Evolutionary conservation across 305 asterid species (phyloP).

Genomic region (Rubia tinctorum): DNA sequence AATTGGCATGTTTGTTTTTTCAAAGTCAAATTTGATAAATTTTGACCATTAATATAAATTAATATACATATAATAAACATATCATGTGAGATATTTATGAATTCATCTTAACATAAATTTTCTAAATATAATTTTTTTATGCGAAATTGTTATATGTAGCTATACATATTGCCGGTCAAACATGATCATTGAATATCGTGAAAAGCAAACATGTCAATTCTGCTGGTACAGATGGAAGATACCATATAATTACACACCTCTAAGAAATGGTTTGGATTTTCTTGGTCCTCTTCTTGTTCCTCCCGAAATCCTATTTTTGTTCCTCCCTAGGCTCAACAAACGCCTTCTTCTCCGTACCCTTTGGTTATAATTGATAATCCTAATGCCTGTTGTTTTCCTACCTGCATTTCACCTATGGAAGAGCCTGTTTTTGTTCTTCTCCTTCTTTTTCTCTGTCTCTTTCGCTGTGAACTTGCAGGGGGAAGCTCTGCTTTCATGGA

Average conservation of each 20-base stretch:
- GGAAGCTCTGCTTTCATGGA: slow-evolving; percentile 65
- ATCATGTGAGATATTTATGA: no score
- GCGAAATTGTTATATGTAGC: no score
- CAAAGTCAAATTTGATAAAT: no score
- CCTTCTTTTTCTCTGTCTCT: slow-evolving; percentile 19
- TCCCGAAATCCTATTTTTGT: slow-evolving; percentile 36
- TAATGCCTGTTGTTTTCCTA: neutral
- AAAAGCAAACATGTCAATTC: no score
- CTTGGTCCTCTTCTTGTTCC: slow-evolving; percentile 30
- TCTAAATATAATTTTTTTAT: no score
- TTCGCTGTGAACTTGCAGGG: slow-evolving; percentile 54
- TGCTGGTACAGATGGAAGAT: no score
- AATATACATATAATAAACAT: no score
- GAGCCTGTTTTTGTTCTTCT: slow-evolving; percentile 25
- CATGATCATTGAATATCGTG: no score
- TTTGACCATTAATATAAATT: no score
- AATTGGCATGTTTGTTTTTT: no score
- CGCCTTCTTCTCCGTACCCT: slow-evolving; percentile 36
- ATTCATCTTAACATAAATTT: no score
- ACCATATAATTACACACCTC: slow-evolving; percentile 34
- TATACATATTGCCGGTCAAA: no score
- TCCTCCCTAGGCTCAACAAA: slow-evolving; percentile 56
- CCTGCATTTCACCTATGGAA: slow-evolving; percentile 36
- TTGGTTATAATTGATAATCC: slow-evolving; percentile 41
- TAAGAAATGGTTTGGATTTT: slow-evolving; percentile 60